Percentiles rank a stretch among this genome's conserved stretches.
These are phyloP conservation scores for Nitzschia inconspicua DNA, from an alignment of 108 stramenopile genomes.

Conservation along the genomic window DNA sequence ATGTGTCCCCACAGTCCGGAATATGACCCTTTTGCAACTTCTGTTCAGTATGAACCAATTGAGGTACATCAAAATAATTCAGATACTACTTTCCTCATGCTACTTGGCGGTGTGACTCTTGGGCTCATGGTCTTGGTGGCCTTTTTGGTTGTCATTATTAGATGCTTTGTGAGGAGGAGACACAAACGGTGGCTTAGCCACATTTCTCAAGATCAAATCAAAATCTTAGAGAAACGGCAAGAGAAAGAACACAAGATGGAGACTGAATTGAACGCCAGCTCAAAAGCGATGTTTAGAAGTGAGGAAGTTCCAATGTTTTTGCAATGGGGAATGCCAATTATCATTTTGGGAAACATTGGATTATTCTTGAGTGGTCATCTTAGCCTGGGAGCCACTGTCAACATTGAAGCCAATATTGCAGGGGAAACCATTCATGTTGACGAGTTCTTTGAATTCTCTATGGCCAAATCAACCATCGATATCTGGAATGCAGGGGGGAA, in stretches of 20 bases:
- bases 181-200: conserved; percentile 53
- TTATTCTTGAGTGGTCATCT: conserved; percentile 78
- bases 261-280: conserved; percentile 36
- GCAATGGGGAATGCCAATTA: conserved; percentile 50
- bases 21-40: conserved; percentile 27
- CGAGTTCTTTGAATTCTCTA: conserved; percentile 65
- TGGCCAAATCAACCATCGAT: conserved; percentile 63
- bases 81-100: conserved; percentile 40
- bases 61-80: conserved; percentile 12
- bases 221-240: conserved; percentile 16
- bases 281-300: conserved; percentile 51
- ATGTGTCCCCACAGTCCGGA: conserved; percentile 57
- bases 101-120: conserved; percentile 24
- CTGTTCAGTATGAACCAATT: conserved; percentile 27
- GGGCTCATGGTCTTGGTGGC: conserved; percentile 26
- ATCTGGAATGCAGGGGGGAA: conserved; percentile 70
- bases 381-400: conserved; percentile 63
- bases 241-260: conserved; percentile 25
- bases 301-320: conserved; percentile 43
- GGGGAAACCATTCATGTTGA: conserved; percentile 51
- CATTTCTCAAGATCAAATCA: conserved; percentile 27
- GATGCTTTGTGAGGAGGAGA: conserved; percentile 37
- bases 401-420: conserved; percentile 54
- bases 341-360: conserved; percentile 70
- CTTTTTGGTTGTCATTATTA: conserved; percentile 22